phyloP scores from a whole-genome alignment of 306 rosid species.

The Ceratonia siliqua region DNA sequence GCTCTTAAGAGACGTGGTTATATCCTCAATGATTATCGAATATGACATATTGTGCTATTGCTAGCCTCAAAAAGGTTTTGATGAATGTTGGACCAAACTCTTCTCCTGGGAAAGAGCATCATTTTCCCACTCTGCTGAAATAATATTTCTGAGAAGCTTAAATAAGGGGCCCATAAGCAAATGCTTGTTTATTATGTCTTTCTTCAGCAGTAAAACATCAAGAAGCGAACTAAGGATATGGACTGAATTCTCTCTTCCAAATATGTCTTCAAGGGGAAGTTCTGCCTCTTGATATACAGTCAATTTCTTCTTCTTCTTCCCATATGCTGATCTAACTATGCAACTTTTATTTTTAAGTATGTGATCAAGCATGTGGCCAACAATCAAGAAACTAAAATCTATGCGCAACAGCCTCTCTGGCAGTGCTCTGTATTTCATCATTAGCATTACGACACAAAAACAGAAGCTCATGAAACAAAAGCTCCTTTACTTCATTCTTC shows the following conservation, averaged over 20 bases:
- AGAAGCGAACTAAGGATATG: constrained; percentile 69
- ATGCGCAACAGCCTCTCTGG: constrained; percentile 71
- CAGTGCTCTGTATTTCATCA: constrained; percentile 64
- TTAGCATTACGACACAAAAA: constrained; percentile 55
- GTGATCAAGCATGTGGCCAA: constrained; percentile 57
- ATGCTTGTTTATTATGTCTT: constrained; percentile 67
- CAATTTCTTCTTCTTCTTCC: constrained; percentile 69
- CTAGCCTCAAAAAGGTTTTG: constrained; percentile 44
- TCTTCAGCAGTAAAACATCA: constrained; percentile 81
- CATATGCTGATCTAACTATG: constrained; percentile 34
- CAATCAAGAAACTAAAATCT: constrained; percentile 55
- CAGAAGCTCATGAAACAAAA: constrained; percentile 65
- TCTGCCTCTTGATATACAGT: constrained; percentile 38
- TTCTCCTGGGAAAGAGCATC: constrained; percentile 37
- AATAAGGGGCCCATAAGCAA: constrained; percentile 70
- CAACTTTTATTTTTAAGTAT: constrained; percentile 40
- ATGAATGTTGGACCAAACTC: constrained; percentile 28
- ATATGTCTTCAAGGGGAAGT: constrained; percentile 34
- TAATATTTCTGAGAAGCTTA: constrained; percentile 56
- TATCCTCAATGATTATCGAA: constrained; percentile 79
- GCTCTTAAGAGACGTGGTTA: constrained; percentile 51
- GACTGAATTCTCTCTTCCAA: constrained; percentile 46
- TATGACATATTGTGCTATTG: constrained; percentile 39
- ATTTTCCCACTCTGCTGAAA: constrained; percentile 59
- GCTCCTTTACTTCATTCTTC: constrained; percentile 65